Conservation (phyloP, 2,329 filamentous ascomycete genomes). For the Ceratocystis eucalypticola region DNA sequence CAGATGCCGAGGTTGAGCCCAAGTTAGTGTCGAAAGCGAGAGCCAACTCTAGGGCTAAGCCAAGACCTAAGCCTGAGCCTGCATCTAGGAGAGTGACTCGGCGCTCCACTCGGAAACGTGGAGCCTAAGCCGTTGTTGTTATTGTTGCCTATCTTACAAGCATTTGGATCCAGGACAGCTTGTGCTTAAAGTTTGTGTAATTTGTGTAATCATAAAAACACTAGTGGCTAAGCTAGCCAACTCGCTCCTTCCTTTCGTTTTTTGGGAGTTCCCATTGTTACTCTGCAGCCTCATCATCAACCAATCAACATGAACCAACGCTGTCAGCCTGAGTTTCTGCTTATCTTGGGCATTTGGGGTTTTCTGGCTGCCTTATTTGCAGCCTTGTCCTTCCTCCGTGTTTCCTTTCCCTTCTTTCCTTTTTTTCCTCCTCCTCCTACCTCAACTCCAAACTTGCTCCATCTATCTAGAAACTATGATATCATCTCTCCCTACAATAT, state of each 20-base stretch:
- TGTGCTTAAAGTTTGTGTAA: not conserved
- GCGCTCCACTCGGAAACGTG: not conserved
- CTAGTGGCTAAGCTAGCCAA: not conserved
- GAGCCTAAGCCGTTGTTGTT: not conserved
- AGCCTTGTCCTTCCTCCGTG: not conserved
- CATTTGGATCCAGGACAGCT: too few relatives aligned
- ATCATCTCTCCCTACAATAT: not conserved
- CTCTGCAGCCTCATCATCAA: not conserved
- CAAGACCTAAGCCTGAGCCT: not conserved
- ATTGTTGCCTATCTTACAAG: not conserved
- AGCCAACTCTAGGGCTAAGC: not conserved
- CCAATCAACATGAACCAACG: not conserved
- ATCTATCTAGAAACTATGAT: not conserved
- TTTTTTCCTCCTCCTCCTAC: constrained; percentile 25
- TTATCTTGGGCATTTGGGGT: not conserved
- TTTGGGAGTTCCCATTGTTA: not conserved
- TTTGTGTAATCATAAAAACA: not conserved
- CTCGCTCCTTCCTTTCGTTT: not conserved
- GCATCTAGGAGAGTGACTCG: not conserved
- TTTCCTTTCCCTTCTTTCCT: not conserved
- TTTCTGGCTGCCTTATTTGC: not conserved
- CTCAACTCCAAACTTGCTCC: not conserved
- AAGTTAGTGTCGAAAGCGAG: not conserved
- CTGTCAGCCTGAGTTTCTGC: not conserved
- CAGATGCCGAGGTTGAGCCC: not conserved